Conservation (phyloP, 202 grass and related monocot species). For the Cymbopogon flexuosus region DNA sequence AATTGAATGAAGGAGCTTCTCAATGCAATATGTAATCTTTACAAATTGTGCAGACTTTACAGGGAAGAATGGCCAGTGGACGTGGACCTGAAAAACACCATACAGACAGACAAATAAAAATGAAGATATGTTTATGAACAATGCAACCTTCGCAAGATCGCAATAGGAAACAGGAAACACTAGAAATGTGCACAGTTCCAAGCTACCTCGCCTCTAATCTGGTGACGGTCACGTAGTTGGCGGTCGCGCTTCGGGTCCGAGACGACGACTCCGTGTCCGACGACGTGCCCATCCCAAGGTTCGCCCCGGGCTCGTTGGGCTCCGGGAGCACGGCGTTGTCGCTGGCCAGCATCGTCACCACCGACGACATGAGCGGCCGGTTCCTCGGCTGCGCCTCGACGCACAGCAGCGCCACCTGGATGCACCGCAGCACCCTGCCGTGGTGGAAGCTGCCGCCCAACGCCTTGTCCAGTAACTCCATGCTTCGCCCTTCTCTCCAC, state of each 20-base stretch:
- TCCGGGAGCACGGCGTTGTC: slow-evolving; percentile 17
- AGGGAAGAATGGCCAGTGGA: not conserved
- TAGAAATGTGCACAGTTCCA: not conserved
- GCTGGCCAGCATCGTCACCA: slow-evolving; percentile 42
- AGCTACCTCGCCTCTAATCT: slow-evolving; percentile 30
- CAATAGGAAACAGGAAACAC: too few relatives aligned
- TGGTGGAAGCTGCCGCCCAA: slow-evolving; percentile 23
- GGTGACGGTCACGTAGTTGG: slow-evolving; percentile 27
- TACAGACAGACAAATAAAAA: not conserved
- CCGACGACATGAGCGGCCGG: slow-evolving; percentile 58
- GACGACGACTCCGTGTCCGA: slow-evolving; percentile 1
- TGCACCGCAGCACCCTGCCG: slow-evolving; percentile 35
- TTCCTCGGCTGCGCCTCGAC: slow-evolving; percentile 47
- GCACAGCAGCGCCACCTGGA: slow-evolving; percentile 57
- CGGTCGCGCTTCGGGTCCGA: not conserved
- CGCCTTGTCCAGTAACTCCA: slow-evolving; percentile 29
- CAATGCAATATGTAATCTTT: not conserved
- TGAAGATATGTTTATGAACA: not conserved
- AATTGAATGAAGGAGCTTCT: not conserved
- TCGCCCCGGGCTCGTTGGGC: slow-evolving; percentile 31
- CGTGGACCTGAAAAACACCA: not conserved
- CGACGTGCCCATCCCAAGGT: not conserved
- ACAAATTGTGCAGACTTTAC: not conserved
- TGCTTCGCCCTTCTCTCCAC: slow-evolving; percentile 44
- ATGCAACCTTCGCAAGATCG: not conserved